A percentile compares a stretch with the other conserved stretches of the same genome.
phyloP scores from a whole-genome alignment of 2,329 filamentous ascomycete species.

The Hypoxylon sp. region DNA sequence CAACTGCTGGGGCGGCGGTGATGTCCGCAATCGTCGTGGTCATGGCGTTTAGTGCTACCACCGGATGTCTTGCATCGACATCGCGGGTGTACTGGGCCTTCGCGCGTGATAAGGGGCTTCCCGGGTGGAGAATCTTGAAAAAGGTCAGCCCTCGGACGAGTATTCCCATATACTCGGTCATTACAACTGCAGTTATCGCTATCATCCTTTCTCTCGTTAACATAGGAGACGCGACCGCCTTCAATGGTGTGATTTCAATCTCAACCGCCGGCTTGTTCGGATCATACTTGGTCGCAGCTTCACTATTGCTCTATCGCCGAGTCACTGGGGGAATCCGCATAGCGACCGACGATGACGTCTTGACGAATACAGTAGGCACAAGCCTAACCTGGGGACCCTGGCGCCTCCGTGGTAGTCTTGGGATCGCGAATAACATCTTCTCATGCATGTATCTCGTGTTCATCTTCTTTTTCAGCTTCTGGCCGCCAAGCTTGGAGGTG shows the following conservation, averaged over 20 bases:
- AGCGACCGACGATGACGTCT: constrained; percentile 31
- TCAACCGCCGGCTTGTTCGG: constrained; percentile 47
- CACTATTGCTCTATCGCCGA: constrained; percentile 30
- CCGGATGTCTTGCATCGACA: constrained; percentile 70
- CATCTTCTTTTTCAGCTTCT: constrained; percentile 50
- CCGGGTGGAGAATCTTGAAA: constrained; percentile 44
- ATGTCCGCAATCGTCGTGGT: constrained; percentile 67
- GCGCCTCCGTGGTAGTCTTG: constrained; percentile 42
- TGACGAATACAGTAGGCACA: constrained; percentile 43
- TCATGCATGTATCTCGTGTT: constrained; percentile 44
- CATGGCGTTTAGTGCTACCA: constrained; percentile 64
- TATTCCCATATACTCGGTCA: constrained; percentile 46
- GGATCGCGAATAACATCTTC: constrained; percentile 47
- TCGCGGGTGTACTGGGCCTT: constrained; percentile 72
- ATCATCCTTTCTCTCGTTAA: constrained; percentile 47
- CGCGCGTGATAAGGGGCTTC: constrained; percentile 47
- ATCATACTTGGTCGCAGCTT: constrained; percentile 45
- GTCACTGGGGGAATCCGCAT: constrained; percentile 43
- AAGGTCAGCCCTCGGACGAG: constrained; percentile 45
- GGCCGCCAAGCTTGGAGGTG: constrained; percentile 43
- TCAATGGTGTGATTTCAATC: constrained; percentile 49
- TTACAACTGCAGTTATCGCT: constrained; percentile 42
- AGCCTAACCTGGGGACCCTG: constrained; percentile 46
- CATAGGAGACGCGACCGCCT: constrained; percentile 45
- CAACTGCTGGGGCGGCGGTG: constrained; percentile 63